Conservation (phyloP, 2,329 filamentous ascomycete species). For the Achaetomium macrosporum region DNA sequence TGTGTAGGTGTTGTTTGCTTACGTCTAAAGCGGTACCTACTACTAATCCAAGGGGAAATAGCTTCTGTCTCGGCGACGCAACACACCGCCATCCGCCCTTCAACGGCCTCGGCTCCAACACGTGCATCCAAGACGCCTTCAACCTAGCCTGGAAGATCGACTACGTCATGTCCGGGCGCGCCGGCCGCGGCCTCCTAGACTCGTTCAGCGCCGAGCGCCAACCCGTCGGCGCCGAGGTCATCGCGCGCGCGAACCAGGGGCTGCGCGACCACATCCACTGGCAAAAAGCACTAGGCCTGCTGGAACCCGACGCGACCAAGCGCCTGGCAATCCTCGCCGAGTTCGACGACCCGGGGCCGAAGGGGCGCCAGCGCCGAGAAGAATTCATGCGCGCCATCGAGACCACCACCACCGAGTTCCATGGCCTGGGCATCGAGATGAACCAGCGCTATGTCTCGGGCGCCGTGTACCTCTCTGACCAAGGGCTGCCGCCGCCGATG, state of each 20-base stretch:
- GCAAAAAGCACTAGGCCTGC: constrained; percentile 41
- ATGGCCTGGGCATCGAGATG: constrained; percentile 54
- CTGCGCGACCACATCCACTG: constrained; percentile 45
- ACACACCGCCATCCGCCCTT: constrained; percentile 53
- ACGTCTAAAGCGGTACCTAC: not conserved
- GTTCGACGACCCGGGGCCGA: constrained; percentile 33
- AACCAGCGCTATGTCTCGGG: constrained; percentile 47
- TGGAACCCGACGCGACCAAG: constrained; percentile 33
- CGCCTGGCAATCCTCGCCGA: constrained; percentile 36
- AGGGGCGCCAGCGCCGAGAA: constrained; percentile 35
- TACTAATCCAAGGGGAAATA: constrained; percentile 19
- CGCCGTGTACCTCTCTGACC: constrained; percentile 42
- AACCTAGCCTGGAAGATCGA: constrained; percentile 53
- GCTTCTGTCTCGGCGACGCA: constrained; percentile 52
- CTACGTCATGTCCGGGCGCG: constrained; percentile 39
- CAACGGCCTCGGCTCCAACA: constrained; percentile 53
- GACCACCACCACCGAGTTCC: constrained; percentile 43
- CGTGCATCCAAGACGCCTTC: constrained; percentile 52
- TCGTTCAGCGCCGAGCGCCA: constrained; percentile 43
- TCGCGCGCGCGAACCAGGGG: constrained; percentile 52
- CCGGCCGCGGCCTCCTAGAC: constrained; percentile 34
- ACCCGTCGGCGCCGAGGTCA: constrained; percentile 42
- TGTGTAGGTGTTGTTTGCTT: constrained; percentile 25
- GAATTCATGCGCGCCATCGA: constrained; percentile 38
- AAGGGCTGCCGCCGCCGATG: constrained; percentile 25